Conservation (phyloP, 2,329 filamentous ascomycete genomes). For the Lasiodiplodia sp. region DNA sequence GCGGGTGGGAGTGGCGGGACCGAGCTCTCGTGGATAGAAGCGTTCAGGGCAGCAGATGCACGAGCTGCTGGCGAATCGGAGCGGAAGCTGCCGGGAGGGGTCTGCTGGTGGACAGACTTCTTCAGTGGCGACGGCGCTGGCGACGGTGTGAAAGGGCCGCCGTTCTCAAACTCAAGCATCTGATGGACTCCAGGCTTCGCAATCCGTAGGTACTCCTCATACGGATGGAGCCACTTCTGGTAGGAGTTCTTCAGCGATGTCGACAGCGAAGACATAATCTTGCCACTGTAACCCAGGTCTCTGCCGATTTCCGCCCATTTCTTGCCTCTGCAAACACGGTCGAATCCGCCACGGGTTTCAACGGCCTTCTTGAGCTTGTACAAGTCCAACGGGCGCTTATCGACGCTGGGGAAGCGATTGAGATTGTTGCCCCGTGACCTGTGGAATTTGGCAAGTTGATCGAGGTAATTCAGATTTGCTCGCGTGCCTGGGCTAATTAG, state of each 20-base stretch:
- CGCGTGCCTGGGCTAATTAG: slow-evolving; percentile 72
- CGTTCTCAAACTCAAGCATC: slow-evolving; percentile 90
- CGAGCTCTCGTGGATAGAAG: slow-evolving; percentile 54
- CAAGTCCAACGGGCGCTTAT: slow-evolving; percentile 94
- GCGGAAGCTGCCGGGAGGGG: slow-evolving; percentile 45
- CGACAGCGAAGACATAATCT: slow-evolving; percentile 98
- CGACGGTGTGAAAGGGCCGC: slow-evolving; percentile 83
- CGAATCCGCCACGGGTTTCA: slow-evolving; percentile 91
- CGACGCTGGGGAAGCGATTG: slow-evolving; percentile 92
- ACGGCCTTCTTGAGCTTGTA: slow-evolving; percentile 98
- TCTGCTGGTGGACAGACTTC: slow-evolving; percentile 55
- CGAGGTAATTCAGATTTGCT: slow-evolving; percentile 93
- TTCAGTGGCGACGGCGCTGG: slow-evolving; percentile 79
- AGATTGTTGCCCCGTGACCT: slow-evolving; percentile 95
- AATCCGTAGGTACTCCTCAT: slow-evolving; percentile 89
- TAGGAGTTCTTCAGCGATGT: slow-evolving; percentile 99
- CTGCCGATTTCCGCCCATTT: slow-evolving; percentile 99
- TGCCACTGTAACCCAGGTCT: slow-evolving; percentile 96
- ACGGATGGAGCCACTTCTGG: slow-evolving; percentile 94
- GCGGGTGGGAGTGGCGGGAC: slow-evolving; percentile 38
- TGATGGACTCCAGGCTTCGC: slow-evolving; percentile 97
- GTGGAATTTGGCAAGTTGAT: slow-evolving; percentile 94
- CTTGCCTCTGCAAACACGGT: slow-evolving; percentile 95
- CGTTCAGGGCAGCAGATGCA: slow-evolving; percentile 64
- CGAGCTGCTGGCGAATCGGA: slow-evolving; percentile 67